phyloP scores from a whole-genome alignment of 2,329 filamentous ascomycete species.

The Venturia asperata region DNA sequence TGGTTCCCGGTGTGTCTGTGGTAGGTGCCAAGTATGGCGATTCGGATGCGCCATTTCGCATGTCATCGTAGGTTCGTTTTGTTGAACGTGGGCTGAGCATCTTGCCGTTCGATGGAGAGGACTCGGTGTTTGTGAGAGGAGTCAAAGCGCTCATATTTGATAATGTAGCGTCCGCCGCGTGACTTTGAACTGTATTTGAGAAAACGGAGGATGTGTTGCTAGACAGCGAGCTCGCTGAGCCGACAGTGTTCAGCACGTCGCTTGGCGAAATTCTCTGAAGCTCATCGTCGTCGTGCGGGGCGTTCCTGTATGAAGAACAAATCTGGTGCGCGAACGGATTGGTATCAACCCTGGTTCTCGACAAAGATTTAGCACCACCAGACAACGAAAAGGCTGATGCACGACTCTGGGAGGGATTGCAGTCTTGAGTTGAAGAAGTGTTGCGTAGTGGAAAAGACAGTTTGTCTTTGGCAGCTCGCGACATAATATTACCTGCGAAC shows the following conservation, averaged over 20 bases:
- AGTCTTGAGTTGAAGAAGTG: neutral
- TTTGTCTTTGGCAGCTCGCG: conserved; percentile 13
- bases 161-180: neutral
- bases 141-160: conserved; percentile 43
- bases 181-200: conserved; percentile 37
- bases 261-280: conserved; percentile 49
- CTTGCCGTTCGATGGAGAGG: conserved; percentile 55
- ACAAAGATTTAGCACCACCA: conserved; percentile 8
- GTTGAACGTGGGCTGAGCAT: conserved; percentile 45
- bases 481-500: conserved; percentile 12
- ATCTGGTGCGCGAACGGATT: conserved; percentile 4
- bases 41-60: conserved; percentile 26
- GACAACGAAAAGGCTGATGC: conserved; percentile 2
- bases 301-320: neutral
- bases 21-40: conserved; percentile 30
- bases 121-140: conserved; percentile 59
- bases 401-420: neutral
- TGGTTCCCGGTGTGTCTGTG: conserved; percentile 28
- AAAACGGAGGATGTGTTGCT: conserved; percentile 67
- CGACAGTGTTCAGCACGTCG: conserved; percentile 63
- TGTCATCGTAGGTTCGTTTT: conserved; percentile 34
- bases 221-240: conserved; percentile 64
- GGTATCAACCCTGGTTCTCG: neutral
- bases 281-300: conserved; percentile 41
- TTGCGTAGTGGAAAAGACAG: conserved; percentile 15